Evolutionary conservation across 2,329 filamentous ascomycete genomes (phyloP), one percentile per base, ranked within the genome.

Genomic region (Aspergillus piperis): DNA sequence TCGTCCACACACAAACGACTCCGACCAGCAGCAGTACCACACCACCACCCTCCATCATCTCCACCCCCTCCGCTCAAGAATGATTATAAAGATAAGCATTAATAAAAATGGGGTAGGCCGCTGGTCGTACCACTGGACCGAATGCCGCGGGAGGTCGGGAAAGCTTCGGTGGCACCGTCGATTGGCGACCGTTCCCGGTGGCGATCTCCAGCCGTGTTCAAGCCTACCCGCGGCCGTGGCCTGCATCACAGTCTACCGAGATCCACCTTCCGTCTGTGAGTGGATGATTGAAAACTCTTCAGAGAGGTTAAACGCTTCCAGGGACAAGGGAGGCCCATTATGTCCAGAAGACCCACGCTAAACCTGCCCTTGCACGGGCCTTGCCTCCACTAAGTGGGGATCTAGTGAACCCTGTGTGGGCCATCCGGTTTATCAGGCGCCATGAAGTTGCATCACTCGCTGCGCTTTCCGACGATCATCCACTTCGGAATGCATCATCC

Each of bases 401-500:
- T 19, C 39, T 39, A 27, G 27, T 50, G 47, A 27, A 19, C 47
- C 30, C 53, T 44, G 15, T 15, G 53, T 55, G 53, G 53, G 25
- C 41, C 53, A 25, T 13, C 41, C 39, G 17, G 53, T 19, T 47
- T 47, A 55, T 55, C 53, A 44, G 53, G 25, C 39, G 38, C 53
- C 19, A 36, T 42, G 53, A 15, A 42, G 53, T 55, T 55, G 42
- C 53, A 55, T 55, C 53, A 55, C 42, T 47, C 36, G 53, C 53
- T 44, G 39, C 11, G 47, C 41, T 32, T 38, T 7, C 30, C 36
- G 53, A 47, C 53, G 53, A 55, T 47, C 53, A 44, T 44, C 42
- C 53, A 42, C 41, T 39, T 41, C 44, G 53, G 53, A 55, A 55
- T 55, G 53, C 53, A 55, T 55, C 53, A 55, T 55, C 42, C 53